Evolutionary conservation across 2,329 filamentous ascomycete species (phyloP).

Genomic region (Colletotrichum sp.): DNA sequence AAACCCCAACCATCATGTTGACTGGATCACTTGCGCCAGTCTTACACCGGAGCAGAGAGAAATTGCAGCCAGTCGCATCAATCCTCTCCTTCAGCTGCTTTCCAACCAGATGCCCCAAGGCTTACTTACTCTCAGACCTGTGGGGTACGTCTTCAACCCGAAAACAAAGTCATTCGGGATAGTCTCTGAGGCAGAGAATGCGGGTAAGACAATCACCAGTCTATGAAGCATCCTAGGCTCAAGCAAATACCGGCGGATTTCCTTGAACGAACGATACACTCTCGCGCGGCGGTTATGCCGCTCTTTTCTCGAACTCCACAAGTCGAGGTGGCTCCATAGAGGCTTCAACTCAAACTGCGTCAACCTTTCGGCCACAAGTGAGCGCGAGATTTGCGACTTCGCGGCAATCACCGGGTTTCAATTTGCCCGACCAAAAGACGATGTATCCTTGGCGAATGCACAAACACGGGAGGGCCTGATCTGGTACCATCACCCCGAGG

Average conservation of each 20-base stretch:
- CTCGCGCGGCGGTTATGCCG: background rate
- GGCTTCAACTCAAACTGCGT: background rate
- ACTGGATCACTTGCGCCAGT: background rate
- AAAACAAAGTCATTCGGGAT: background rate
- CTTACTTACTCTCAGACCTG: background rate
- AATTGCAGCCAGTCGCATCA: background rate
- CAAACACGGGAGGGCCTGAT: background rate
- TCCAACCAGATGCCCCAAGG: background rate
- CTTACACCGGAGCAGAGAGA: background rate
- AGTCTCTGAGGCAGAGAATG: background rate
- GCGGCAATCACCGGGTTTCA: background rate
- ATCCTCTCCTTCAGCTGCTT: background rate
- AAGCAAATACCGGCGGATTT: background rate
- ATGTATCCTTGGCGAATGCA: background rate
- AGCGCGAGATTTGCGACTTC: background rate
- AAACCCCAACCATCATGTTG: background rate
- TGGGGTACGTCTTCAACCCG: background rate
- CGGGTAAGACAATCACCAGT: background rate
- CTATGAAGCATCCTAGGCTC: background rate
- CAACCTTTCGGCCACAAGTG: background rate
- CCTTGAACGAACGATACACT: background rate
- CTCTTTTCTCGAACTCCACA: background rate
- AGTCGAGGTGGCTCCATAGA: background rate
- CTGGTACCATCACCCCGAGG: background rate
- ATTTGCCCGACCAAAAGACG: background rate